These are phyloP conservation scores for Leptographium lundbergii DNA, from an alignment of 2,329 filamentous ascomycete species.

Conservation along the genomic window DNA sequence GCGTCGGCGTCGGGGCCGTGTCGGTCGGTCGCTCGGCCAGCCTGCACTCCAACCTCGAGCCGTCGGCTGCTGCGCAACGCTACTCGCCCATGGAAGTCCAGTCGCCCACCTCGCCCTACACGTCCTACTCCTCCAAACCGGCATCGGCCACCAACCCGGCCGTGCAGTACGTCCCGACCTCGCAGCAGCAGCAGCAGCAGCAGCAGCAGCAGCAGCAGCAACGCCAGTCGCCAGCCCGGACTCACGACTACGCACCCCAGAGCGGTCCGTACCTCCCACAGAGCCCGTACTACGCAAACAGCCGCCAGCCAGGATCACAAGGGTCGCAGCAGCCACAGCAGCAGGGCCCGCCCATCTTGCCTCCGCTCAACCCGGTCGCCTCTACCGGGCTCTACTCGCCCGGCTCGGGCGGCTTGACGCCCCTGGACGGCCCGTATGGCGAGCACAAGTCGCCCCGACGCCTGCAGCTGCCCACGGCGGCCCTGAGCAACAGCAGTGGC, in stretches of 20 bases:
- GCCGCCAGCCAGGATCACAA: constrained; percentile 23
- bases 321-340: constrained; percentile 14
- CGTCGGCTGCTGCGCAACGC: constrained; percentile 73
- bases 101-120: constrained; percentile 69
- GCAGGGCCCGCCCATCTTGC: constrained; percentile 45
- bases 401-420: constrained; percentile 50
- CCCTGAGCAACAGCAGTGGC: constrained; percentile 2
- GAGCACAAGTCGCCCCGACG: constrained; percentile 47
- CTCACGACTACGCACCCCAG: constrained; percentile 39
- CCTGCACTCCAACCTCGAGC: constrained; percentile 62
- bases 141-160: constrained; percentile 24
- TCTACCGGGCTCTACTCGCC: constrained; percentile 49
- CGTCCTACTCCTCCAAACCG: constrained; percentile 52
- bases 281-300: constrained; percentile 43
- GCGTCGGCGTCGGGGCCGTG: constrained; percentile 8
- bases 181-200: constrained; percentile 6
- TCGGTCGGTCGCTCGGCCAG: constrained; percentile 22
- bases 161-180: constrained; percentile 33
- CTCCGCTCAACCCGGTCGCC: constrained; percentile 48
- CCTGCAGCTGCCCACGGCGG: constrained; percentile 15
- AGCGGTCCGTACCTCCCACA: constrained; percentile 22
- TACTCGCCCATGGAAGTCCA: constrained; percentile 94
- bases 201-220: constrained; percentile 4
- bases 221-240: constrained; percentile 69
- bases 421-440: constrained; percentile 54